Base-by-base conservation (phyloP, 805 yeast species). In the Metschnikowia vanudenii region DNA sequence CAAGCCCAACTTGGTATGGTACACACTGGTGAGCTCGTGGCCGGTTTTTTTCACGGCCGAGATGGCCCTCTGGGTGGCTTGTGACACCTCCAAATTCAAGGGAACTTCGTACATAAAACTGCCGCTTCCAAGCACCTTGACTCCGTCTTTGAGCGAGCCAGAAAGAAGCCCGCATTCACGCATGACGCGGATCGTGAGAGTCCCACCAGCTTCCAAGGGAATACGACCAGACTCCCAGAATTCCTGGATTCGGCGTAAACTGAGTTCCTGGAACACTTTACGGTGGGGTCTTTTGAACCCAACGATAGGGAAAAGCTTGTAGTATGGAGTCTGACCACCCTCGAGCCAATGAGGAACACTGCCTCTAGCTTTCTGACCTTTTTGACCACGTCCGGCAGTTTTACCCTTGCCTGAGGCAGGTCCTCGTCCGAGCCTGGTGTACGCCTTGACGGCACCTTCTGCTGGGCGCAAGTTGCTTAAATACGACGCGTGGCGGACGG, bases 251-350 rank as follows among this genome's bases (percentile, higher is more conserved):
- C 81, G 76, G 29, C 73, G 78, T 60, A 92, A 73, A 60, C 87
- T 86, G 52, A 94, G 60, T 56, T 79, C 81, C 41, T 73, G 69
- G 56, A 80, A 69, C 12, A 75, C 76, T 49, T 68, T 68, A 40
- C 77, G 77, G 57, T 78, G 81, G 20, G 77, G 79, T 63, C 88
- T 80, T 58, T 79, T 81, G 72, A 90, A 90, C 8, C 98, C 98
- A 50, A 84, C 74, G 63, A 92, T 92, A 55, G 97, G 96, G 68
- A 88, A 82, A 55, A 86, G 71, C 67, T 86, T 79, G 66, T 82
- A 81, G 62, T 85, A 81, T 20, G 97, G 98, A 1, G 98, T 94
- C 65, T 94, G 99, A 64, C 99, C 98, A 81, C 99, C 99, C 74
- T 94, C 99, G 64, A 92, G 89, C 92, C 96, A 88, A 49, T 85